Evolutionary conservation across 73 alveolate genomes (phyloP), one percentile per base, ranked within the genome.

Genomic region (Blepharisma japonicum): DNA sequence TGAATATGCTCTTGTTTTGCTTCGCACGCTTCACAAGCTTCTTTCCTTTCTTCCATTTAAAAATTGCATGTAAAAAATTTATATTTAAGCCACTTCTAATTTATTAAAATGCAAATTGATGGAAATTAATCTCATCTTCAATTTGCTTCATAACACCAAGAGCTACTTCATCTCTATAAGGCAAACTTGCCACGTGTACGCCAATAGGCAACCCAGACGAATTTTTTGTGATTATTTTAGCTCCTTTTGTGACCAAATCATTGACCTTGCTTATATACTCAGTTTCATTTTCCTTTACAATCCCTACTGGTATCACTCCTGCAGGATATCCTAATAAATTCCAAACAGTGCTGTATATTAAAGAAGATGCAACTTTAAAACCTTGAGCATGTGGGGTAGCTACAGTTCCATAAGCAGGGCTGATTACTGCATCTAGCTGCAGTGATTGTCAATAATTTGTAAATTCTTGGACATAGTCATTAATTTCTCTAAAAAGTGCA

Each of bases 181-280:
- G 94, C 14, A 55, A 79, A 20, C 93, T 54, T 21, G 82, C 77
- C 23, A 92, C 94, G 55, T 92, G 85, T n/a, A 92, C 66, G 8
- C 95, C 93, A 4, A 89, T 84, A 23, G 98, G 98, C 11, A 93
- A 55, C 2, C 93, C 94, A 8, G 71, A 86, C 49, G 92, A 55
- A 6, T 83, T 88, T 53, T 81, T 68, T 90, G 88, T 85, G 23
- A 81, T 74, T 42, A 79, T 80, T 49, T 83, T 68, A 38, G 83
- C 51, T 1, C 42, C 50, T 21, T 76, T 55, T 18, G 86, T 82
- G 77, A 68, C 68, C 6, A 71, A 42, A 55, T 85, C 92, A 32
- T 86, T 71, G 6, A n/a, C 48, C 3, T 80, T 83, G 68, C 48
- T 68, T 45, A 39, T 45, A 27, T 85, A 85, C 45, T 39, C 49